Conservation (phyloP, 139 green algal species). For the Micractinium sp. region DNA sequence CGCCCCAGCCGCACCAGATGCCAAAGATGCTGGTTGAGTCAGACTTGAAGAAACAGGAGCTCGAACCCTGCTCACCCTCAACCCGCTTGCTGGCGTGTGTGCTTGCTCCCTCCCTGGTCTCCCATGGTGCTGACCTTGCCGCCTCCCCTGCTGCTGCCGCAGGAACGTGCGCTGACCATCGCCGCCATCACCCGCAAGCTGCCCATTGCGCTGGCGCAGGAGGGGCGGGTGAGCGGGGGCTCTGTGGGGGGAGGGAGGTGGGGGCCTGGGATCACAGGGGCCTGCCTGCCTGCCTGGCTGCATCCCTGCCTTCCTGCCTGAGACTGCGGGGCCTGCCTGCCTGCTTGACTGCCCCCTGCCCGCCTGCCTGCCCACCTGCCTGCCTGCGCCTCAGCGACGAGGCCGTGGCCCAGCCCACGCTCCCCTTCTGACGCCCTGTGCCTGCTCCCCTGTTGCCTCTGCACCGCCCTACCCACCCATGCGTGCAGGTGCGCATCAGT, state of each 20-base stretch:
- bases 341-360: too few relatives aligned
- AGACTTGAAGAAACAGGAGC: too few relatives aligned
- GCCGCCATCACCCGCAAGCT: conserved; percentile 66
- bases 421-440: background rate
- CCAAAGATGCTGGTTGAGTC: too few relatives aligned
- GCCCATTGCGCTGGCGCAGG: conserved; percentile 46
- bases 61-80: too few relatives aligned
- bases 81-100: too few relatives aligned
- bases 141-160: background rate
- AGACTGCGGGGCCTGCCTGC: too few relatives aligned
- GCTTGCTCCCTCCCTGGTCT: background rate
- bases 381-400: background rate
- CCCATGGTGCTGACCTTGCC: too few relatives aligned
- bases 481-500: conserved; percentile 17
- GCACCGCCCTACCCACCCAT: background rate
- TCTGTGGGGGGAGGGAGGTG: too few relatives aligned
- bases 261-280: too few relatives aligned
- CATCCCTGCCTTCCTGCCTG: too few relatives aligned
- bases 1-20: too few relatives aligned
- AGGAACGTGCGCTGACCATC: conserved; percentile 72
- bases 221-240: conserved; percentile 9
- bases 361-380: too few relatives aligned
- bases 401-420: background rate
- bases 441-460: background rate
- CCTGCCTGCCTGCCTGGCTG: background rate